Evolutionary conservation across 768 basidiomycete species (phyloP).

Genomic region (Leccinum arenicola): DNA sequence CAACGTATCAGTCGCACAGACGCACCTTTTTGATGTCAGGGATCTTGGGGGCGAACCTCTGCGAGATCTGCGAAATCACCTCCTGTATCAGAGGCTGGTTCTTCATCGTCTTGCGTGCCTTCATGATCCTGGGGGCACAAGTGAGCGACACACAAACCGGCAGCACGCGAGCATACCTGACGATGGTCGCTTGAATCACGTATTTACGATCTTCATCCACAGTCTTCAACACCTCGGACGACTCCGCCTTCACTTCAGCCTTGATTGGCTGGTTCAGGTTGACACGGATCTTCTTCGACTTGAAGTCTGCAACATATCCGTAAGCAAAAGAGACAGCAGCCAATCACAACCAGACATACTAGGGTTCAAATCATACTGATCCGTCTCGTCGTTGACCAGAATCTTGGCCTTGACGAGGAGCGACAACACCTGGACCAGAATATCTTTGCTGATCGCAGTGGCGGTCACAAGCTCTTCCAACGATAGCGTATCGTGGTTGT

Average conservation of each 20-base stretch:
- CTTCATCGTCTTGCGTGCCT: slow-evolving; percentile 93
- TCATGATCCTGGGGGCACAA: slow-evolving; percentile 72
- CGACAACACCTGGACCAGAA: slow-evolving; percentile 60
- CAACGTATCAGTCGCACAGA: background rate
- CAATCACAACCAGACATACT: slow-evolving; percentile 34
- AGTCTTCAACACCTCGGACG: slow-evolving; percentile 84
- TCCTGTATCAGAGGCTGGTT: slow-evolving; percentile 88
- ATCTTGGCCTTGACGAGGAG: slow-evolving; percentile 87
- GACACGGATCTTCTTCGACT: slow-evolving; percentile 90
- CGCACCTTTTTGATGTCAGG: slow-evolving; percentile 93
- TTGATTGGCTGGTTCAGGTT: slow-evolving; percentile 92
- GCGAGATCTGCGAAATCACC: slow-evolving; percentile 84
- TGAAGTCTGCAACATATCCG: slow-evolving; percentile 56
- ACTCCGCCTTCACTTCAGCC: slow-evolving; percentile 91
- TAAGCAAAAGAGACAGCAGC: background rate
- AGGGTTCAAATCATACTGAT: slow-evolving; percentile 91
- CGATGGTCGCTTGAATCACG: slow-evolving; percentile 92
- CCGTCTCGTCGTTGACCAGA: slow-evolving; percentile 81
- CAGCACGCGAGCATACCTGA: slow-evolving; percentile 44
- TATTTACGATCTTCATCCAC: slow-evolving; percentile 98
- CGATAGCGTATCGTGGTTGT: slow-evolving; percentile 83
- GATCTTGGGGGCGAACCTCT: slow-evolving; percentile 89
- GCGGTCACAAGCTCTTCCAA: slow-evolving; percentile 76
- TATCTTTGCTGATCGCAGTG: slow-evolving; percentile 78
- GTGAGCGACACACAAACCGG: background rate